phyloP scores from a whole-genome alignment of 1,139 yeast genomes.

The Suhomyces ambrosiae region DNA sequence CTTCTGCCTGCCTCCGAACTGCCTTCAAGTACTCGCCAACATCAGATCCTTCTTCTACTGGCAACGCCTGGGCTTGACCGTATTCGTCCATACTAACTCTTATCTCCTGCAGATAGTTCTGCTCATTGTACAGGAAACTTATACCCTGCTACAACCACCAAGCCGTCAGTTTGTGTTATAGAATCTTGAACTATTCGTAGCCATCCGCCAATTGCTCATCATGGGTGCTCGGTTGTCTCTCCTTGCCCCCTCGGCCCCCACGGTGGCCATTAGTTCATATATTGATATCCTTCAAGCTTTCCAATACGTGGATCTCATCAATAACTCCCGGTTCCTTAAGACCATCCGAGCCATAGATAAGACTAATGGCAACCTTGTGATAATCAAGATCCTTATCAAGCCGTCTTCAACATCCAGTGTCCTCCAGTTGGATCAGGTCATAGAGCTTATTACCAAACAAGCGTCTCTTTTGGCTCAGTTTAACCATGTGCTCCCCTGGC shows the following conservation, averaged over 20 bases:
- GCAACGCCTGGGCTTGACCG: conserved; percentile 31
- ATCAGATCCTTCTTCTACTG: conserved; percentile 14
- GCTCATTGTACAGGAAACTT: neutral
- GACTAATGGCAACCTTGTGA: conserved; percentile 60
- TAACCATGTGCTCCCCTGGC: conserved; percentile 71
- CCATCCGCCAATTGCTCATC: too few species aligned
- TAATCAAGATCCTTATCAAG: conserved; percentile 81
- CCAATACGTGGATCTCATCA: conserved; percentile 70
- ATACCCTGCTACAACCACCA: too few species aligned
- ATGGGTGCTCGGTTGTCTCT: conserved; percentile 91
- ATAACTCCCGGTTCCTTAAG: conserved; percentile 81
- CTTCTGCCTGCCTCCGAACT: conserved; percentile 37
- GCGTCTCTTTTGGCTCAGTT: conserved; percentile 46
- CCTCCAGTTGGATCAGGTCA: conserved; percentile 34
- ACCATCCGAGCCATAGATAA: conserved; percentile 76
- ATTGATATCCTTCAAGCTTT: conserved; percentile 74
- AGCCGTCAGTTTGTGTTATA: too few species aligned
- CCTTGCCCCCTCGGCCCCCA: conserved; percentile 87
- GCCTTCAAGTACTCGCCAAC: conserved; percentile 30
- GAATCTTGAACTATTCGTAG: too few species aligned
- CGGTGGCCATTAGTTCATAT: conserved; percentile 89
- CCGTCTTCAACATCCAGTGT: conserved; percentile 47
- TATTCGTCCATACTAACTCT: conserved; percentile 19
- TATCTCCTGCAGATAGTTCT: conserved; percentile 6
- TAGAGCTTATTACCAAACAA: conserved; percentile 39